Conservation (phyloP, 805 yeast species). For the Yarrowia divulgata region DNA sequence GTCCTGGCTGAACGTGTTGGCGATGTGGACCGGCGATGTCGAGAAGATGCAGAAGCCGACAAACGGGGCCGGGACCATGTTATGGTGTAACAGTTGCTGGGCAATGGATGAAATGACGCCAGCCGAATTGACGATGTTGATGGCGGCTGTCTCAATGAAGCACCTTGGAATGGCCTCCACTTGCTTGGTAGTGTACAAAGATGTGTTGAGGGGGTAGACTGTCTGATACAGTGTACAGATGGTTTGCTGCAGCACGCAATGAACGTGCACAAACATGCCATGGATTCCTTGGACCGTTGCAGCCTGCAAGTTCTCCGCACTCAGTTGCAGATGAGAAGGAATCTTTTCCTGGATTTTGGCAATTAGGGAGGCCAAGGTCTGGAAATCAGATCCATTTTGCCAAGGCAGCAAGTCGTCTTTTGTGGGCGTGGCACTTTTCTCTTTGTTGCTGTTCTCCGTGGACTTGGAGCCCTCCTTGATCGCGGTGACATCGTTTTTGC, state of each 20-base stretch:
- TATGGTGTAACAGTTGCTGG: conserved; percentile 46
- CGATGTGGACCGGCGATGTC: conserved; percentile 50
- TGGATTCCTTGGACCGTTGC: conserved; percentile 14
- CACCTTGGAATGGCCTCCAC: conserved; percentile 45
- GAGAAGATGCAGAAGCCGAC: conserved; percentile 50
- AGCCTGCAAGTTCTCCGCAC: conserved; percentile 20
- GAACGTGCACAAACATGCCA: conserved; percentile 50
- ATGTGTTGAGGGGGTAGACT: conserved; percentile 47
- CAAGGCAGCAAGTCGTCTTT: conserved; percentile 17
- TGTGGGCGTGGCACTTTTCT: conserved; percentile 6
- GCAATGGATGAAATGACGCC: conserved; percentile 48
- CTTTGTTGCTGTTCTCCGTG: background rate
- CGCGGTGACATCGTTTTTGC: conserved; percentile 47
- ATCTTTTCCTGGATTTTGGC: conserved; percentile 35
- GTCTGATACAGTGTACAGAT: conserved; percentile 48
- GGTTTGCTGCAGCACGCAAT: conserved; percentile 48
- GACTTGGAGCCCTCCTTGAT: conserved; percentile 8
- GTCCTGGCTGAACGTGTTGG: conserved; percentile 49
- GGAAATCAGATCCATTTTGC: conserved; percentile 46
- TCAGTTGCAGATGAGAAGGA: conserved; percentile 33
- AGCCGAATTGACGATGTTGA: conserved; percentile 49
- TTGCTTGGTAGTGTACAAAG: conserved; percentile 2
- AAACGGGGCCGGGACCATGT: conserved; percentile 50
- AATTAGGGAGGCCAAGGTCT: conserved; percentile 5
- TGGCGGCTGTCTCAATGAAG: conserved; percentile 48